These are phyloP conservation scores for Alternaria sp. DNA, from an alignment of 2,329 filamentous ascomycete species.

Conservation along the genomic window DNA sequence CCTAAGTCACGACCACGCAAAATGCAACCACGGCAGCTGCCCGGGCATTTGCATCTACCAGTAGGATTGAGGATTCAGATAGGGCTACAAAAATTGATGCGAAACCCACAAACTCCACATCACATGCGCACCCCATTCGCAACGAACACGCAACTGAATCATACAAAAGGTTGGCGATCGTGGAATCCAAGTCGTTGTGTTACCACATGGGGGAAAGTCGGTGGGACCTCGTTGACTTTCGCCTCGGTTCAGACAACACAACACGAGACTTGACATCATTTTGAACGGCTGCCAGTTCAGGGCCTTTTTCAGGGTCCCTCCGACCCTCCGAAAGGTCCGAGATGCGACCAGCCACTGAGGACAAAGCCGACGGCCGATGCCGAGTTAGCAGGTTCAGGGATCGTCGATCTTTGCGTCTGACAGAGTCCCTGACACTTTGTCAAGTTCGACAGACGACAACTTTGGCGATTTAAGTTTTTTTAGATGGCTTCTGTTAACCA, in stretches of 20 bases:
- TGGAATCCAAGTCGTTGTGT: not conserved
- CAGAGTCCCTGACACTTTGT: not conserved
- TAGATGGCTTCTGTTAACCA: not conserved
- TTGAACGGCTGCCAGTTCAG: not conserved
- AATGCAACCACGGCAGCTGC: not conserved
- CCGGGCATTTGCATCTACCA: not conserved
- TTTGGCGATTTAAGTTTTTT: not conserved
- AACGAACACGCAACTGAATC: not conserved
- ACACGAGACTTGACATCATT: conserved; percentile 8
- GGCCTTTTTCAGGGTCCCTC: not conserved
- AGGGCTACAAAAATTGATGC: not conserved
- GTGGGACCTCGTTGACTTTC: conserved; percentile 1
- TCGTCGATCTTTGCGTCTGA: not conserved
- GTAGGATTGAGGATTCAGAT: not conserved
- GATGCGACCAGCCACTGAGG: not conserved
- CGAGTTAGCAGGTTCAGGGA: not conserved
- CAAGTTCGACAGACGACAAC: not conserved
- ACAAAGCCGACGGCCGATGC: conserved; percentile 1
- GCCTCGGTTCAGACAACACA: not conserved
- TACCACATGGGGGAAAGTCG: conserved; percentile 1
- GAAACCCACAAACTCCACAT: conserved; percentile 2
- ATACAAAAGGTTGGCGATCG: not conserved
- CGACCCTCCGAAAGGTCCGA: not conserved
- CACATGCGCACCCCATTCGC: not conserved
- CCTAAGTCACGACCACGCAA: not conserved